phyloP scores from a whole-genome alignment of 2,329 filamentous ascomycete species.

The Cytospora mali region DNA sequence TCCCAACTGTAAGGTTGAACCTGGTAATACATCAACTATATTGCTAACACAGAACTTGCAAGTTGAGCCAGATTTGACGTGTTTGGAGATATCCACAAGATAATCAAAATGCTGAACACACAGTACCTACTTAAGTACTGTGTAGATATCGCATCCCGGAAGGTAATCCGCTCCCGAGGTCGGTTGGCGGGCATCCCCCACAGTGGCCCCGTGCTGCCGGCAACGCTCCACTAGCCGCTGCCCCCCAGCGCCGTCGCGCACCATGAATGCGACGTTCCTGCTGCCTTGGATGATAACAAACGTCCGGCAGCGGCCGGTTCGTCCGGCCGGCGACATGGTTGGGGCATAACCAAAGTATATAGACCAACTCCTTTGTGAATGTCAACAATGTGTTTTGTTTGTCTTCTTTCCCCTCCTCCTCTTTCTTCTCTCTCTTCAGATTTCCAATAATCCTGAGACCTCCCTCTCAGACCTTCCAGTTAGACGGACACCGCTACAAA shows the following conservation, averaged over 20 bases:
- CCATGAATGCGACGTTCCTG: slow-evolving; percentile 15
- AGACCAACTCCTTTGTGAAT: slow-evolving; percentile 5
- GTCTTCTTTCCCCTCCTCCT: background rate
- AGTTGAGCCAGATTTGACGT: background rate
- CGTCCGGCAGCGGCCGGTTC: slow-evolving; percentile 23
- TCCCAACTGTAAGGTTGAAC: background rate
- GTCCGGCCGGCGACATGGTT: slow-evolving; percentile 22
- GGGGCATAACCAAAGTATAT: slow-evolving; percentile 15
- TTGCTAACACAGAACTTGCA: no score
- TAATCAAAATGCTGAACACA: no score
- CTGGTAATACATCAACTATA: background rate
- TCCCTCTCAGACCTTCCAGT: background rate
- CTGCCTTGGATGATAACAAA: slow-evolving; percentile 19
- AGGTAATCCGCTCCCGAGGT: background rate
- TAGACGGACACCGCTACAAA: slow-evolving; percentile 1
- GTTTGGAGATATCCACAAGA: background rate
- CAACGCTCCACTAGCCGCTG: slow-evolving; percentile 11
- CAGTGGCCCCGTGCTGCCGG: slow-evolving; percentile 26
- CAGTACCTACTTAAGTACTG: background rate
- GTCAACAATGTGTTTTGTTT: background rate
- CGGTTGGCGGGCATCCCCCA: slow-evolving; percentile 13
- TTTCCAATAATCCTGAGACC: background rate
- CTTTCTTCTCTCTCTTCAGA: background rate
- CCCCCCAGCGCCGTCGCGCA: slow-evolving; percentile 4
- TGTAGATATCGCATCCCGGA: background rate